Percentiles rank a stretch among this genome's conserved stretches.
These are phyloP conservation scores for Yarrowia alimentaria DNA, from an alignment of 805 yeast species.

Conservation along the genomic window DNA sequence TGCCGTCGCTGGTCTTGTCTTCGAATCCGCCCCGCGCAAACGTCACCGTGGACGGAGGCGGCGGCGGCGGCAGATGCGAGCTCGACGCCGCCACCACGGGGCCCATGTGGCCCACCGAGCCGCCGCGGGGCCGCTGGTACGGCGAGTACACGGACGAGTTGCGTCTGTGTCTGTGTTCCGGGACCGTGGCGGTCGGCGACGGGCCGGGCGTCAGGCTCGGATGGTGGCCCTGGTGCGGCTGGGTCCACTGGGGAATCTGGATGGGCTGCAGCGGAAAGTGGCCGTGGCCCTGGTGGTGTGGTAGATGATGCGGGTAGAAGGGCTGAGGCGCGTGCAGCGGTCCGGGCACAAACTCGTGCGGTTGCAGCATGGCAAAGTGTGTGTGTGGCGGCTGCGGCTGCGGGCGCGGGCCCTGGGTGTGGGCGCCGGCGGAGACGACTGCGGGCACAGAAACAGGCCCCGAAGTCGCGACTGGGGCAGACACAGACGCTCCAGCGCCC, in stretches of 20 bases:
- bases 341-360: slow-evolving; percentile 6
- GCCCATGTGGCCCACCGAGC: slow-evolving; percentile 15
- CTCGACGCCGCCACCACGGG: background rate
- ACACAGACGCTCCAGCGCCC: too few species aligned
- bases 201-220: slow-evolving; percentile 20
- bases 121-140: slow-evolving; percentile 19
- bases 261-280: slow-evolving; percentile 9
- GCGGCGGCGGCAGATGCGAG: slow-evolving; percentile 1
- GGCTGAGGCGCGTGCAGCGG: slow-evolving; percentile 14
- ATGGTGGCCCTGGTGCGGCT: slow-evolving; percentile 21
- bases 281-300: slow-evolving; percentile 5
- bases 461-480: too few species aligned
- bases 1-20: slow-evolving; percentile 24
- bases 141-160: slow-evolving; percentile 22
- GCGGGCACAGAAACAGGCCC: too few species aligned
- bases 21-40: slow-evolving; percentile 18
- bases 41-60: slow-evolving; percentile 8
- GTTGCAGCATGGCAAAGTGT: background rate
- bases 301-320: slow-evolving; percentile 23
- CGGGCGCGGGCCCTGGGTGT: background rate
- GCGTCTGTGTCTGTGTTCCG: slow-evolving; percentile 16
- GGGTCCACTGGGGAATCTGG: slow-evolving; percentile 24
- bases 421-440: too few species aligned
- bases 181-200: slow-evolving; percentile 13
- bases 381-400: background rate